Conservation (phyloP, 139 green algal genomes). For the Tetradesmus obliquus region DNA sequence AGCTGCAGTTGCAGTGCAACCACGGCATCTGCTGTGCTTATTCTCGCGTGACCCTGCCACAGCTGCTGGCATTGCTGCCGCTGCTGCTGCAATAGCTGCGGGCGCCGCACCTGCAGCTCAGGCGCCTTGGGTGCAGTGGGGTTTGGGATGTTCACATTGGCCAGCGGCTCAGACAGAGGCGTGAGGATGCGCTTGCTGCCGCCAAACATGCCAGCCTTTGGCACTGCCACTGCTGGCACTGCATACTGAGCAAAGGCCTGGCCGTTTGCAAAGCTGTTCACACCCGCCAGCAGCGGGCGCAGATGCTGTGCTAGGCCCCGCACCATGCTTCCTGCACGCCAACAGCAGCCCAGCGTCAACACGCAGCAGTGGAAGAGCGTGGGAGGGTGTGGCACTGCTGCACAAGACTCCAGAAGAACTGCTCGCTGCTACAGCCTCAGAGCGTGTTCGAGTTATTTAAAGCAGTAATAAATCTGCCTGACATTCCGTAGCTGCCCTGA, state of each 20-base stretch:
- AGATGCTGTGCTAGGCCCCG: conserved; percentile 25
- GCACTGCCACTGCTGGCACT: conserved; percentile 44
- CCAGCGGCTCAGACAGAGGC: conserved; percentile 58
- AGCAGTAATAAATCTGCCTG: not conserved
- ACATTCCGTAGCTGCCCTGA: not conserved
- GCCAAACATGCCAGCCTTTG: conserved; percentile 47
- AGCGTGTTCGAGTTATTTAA: not conserved
- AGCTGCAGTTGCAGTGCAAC: not conserved
- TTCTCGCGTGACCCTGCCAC: not conserved
- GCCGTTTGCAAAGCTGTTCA: conserved; percentile 43
- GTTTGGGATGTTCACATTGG: conserved; percentile 45
- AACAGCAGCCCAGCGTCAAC: not conserved
- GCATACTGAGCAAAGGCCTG: conserved; percentile 51
- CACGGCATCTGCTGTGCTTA: not conserved
- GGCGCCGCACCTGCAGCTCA: conserved; percentile 38
- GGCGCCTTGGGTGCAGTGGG: conserved; percentile 26
- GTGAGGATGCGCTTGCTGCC: conserved; percentile 51
- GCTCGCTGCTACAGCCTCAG: not conserved
- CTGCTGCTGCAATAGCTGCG: not conserved
- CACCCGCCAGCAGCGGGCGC: conserved; percentile 34
- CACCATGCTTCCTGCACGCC: conserved; percentile 42
- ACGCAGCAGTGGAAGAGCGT: not conserved
- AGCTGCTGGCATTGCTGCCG: not conserved
- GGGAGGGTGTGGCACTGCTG: not conserved
- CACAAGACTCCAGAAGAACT: not conserved